A percentile compares a stretch with the other conserved stretches of the same genome.
Evolutionary conservation across 2,329 filamentous ascomycete species (phyloP).

Genomic region (Aspergillus fijiensis): DNA sequence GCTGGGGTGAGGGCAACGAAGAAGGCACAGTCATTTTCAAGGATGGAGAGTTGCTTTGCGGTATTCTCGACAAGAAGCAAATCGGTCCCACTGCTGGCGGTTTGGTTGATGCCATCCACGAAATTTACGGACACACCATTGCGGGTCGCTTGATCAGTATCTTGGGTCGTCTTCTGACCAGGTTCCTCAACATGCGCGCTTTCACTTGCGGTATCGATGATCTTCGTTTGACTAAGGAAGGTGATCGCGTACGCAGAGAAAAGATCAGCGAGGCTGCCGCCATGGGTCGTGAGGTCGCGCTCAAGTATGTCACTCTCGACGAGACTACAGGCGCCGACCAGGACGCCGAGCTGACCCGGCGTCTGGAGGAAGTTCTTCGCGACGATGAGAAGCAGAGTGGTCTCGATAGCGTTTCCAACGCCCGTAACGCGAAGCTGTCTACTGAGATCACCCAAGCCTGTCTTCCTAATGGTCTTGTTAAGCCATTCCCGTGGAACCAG

Average conservation of each 20-base stretch:
- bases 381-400: conserved; percentile 89
- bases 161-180: conserved; percentile 83
- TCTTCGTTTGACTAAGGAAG: conserved; percentile 76
- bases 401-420: conserved; percentile 84
- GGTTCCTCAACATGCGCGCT: conserved; percentile 86
- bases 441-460: conserved; percentile 74
- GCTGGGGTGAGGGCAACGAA: conserved; percentile 71
- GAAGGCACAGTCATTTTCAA: conserved; percentile 80
- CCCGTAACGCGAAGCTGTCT: conserved; percentile 67
- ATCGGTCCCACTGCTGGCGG: conserved; percentile 85
- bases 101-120: conserved; percentile 87
- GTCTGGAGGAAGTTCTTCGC: conserved; percentile 84
- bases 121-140: conserved; percentile 82
- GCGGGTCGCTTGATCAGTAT: conserved; percentile 88
- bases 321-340: conserved; percentile 61
- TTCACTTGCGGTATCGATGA: conserved; percentile 99
- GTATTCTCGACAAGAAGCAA: conserved; percentile 94
- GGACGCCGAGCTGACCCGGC: conserved; percentile 69
- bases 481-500: conserved; percentile 93
- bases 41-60: conserved; percentile 81
- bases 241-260: conserved; percentile 69
- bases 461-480: conserved; percentile 78
- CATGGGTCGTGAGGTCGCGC: conserved; percentile 75
- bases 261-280: conserved; percentile 65
- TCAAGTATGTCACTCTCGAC: conserved; percentile 83